phyloP scores from a whole-genome alignment of 768 basidiomycete genomes.

The Leucocoprinus sp. region DNA sequence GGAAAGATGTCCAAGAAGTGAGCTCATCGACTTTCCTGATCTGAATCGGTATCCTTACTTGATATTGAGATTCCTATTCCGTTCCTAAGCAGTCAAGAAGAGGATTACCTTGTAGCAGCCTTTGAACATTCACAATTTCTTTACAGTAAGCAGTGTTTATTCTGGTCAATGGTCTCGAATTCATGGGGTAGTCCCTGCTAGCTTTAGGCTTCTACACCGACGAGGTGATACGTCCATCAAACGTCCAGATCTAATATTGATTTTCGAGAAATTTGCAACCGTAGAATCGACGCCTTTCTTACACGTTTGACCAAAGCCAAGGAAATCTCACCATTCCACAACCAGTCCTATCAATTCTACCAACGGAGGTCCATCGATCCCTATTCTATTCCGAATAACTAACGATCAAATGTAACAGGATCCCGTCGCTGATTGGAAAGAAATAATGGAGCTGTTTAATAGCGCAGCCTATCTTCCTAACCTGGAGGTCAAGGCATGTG shows the following conservation, averaged over 20 bases:
- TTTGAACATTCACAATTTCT: conserved; percentile 50
- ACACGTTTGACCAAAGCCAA: conserved; percentile 32
- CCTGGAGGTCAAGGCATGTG: conserved; percentile 29
- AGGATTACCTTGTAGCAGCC: conserved; percentile 63
- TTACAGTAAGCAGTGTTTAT: conserved; percentile 38
- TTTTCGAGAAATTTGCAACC: neutral
- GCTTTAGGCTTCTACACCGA: conserved; percentile 61
- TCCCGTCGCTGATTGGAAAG: conserved; percentile 38
- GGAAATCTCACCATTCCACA: conserved; percentile 37
- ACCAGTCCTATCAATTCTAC: conserved; percentile 35
- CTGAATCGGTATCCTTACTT: neutral
- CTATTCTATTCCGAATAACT: neutral
- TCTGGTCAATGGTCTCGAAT: neutral
- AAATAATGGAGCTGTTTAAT: conserved; percentile 24
- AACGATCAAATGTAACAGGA: conserved; percentile 26
- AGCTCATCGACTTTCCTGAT: neutral
- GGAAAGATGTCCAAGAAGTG: conserved; percentile 37
- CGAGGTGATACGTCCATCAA: conserved; percentile 26
- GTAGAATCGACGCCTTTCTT: conserved; percentile 34
- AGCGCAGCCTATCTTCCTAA: conserved; percentile 31
- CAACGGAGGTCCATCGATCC: conserved; percentile 29
- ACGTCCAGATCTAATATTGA: neutral
- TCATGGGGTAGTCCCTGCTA: conserved; percentile 17
- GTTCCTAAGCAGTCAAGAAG: conserved; percentile 53
- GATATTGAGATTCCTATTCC: conserved; percentile 57